Percentiles rank a stretch among this genome's conserved stretches.
Conservation (phyloP, 140 eudicot species). For the Anethum foeniculum region DNA sequence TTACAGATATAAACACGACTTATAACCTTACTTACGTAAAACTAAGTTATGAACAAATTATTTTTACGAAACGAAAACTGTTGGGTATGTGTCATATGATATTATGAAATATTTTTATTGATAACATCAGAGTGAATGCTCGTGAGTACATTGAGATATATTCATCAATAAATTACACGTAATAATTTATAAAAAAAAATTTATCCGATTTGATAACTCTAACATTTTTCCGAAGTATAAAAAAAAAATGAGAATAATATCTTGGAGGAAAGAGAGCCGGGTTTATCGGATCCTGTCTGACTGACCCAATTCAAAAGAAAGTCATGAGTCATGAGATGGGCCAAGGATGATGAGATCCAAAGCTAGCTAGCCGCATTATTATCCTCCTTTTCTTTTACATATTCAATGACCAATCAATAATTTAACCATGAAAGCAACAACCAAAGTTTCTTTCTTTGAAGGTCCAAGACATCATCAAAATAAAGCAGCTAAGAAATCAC, state of each 20-base stretch:
- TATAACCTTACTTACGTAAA: too few relatives aligned
- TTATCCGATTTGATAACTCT: too few relatives aligned
- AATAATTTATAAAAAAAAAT: too few relatives aligned
- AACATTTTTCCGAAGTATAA: too few relatives aligned
- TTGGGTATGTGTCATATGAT: too few relatives aligned
- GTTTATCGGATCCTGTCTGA: slow-evolving; percentile 48
- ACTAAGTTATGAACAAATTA: too few relatives aligned
- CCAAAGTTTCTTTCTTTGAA: slow-evolving; percentile 28
- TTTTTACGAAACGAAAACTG: too few relatives aligned
- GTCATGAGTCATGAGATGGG: not conserved
- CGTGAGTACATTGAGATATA: too few relatives aligned
- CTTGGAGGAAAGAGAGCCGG: slow-evolving; percentile 29
- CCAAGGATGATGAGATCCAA: slow-evolving; percentile 30
- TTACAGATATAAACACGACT: too few relatives aligned
- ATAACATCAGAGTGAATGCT: too few relatives aligned
- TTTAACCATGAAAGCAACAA: slow-evolving; percentile 6
- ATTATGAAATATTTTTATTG: too few relatives aligned
- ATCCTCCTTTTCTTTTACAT: slow-evolving; percentile 11
- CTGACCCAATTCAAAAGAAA: slow-evolving; percentile 1
- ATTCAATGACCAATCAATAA: slow-evolving; percentile 18
- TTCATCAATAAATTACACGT: too few relatives aligned
- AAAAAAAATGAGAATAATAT: not conserved
- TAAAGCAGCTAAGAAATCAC: slow-evolving; percentile 23
- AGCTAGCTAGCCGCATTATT: slow-evolving; percentile 19
- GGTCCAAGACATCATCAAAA: slow-evolving; percentile 22